Base-by-base conservation (phyloP, 2,329 filamentous ascomycete species). In the Setomelanomma holmii region DNA sequence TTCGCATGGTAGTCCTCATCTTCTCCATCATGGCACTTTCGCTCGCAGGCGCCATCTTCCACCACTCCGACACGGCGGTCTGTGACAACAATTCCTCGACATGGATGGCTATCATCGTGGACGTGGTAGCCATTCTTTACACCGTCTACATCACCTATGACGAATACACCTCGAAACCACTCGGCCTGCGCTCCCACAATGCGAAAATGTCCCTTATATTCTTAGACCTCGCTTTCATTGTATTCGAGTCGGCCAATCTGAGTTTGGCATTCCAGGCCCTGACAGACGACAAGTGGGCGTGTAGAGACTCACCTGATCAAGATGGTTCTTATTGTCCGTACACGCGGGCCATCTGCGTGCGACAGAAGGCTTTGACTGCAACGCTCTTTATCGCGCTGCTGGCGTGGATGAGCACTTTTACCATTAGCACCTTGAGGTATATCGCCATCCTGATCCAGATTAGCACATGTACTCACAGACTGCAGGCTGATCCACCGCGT, bases 61-160 rank as follows among this genome's bases (percentile, higher is more conserved):
- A 86, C 62, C 34, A 61, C 46, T 69, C 68, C 4, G 73, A 78
- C 51, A 62, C 55, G 8, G 69, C 71, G 5, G 56, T 54, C 39
- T 81, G 79, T 60, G 65, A 69, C 17, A 72, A 76, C 45, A 78
- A 79, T 45, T 76, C 78, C 2, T 96, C 95, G 45, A 89, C 91
- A 6, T 84, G 92, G 53, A 92, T 98, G 78, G 93, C 93, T 23
- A 88, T 98, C 47, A 85, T 91, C 30, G 90, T 99, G 34, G 93
- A 98, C 75, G 86, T 89, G 5, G 83, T 98, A 12, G 93, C 95
- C 3, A 83, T 98, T 52, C 86, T 93, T 2, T 99, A 98, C 76
- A 89, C 96, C 49, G 79, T 90, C 42, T 98, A 96, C 77, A 95
- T 98, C 78, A 96, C 93, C 20, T 96, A 88, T 78, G 95, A 99